Evolutionary conservation across 2,329 filamentous ascomycete genomes (phyloP), one percentile per base, ranked within the genome.

Genomic region (Fusarium beomiforme): DNA sequence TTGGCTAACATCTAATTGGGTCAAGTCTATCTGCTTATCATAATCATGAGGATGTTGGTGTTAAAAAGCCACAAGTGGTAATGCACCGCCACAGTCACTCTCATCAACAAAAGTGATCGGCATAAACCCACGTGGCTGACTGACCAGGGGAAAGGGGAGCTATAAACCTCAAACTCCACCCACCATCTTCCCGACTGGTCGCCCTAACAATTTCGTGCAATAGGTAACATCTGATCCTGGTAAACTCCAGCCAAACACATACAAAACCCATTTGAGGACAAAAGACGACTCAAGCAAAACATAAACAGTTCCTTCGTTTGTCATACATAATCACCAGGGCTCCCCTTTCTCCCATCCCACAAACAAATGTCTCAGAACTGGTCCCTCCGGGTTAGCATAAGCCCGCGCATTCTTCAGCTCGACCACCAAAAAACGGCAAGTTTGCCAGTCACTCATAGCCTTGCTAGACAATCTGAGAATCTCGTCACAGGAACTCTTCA

Each of bases 131-230:
- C 69, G 65, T 72, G 69, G 60, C 66, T 74, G 64, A 56, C 29
- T 26, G 37, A 64, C 42, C 64, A 49, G 60, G 65, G 53, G 42
- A 47, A 43, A n/a, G 47, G 44, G 43, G 26, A 54, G 68, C 64
- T 64, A 42, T 51, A 24, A 44, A 44, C 39, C 37, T 53, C 47
- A 26, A 33, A 54, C 59, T 53, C 70, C 63, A 60, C 60, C 70
- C 63, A 60, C 60, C 59, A 39, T 59, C 56, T 56, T 72, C 63
- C 73, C 73, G 74, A 76, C 76, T 76, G 72, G 74, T 41, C 64
- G 61, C 59, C 60, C 26, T 51, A 57, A 24, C 51, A 59, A 57
- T 58, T 26, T 17, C 24, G 36, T 54, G 13, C 19, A 11, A 13
- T 8, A 34, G 29, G 31, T 49, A 50, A 14, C 33, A 46, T 61